These are phyloP conservation scores for Lagenaria siceraria DNA, from an alignment of 306 rosid genomes.

Conservation along the genomic window DNA sequence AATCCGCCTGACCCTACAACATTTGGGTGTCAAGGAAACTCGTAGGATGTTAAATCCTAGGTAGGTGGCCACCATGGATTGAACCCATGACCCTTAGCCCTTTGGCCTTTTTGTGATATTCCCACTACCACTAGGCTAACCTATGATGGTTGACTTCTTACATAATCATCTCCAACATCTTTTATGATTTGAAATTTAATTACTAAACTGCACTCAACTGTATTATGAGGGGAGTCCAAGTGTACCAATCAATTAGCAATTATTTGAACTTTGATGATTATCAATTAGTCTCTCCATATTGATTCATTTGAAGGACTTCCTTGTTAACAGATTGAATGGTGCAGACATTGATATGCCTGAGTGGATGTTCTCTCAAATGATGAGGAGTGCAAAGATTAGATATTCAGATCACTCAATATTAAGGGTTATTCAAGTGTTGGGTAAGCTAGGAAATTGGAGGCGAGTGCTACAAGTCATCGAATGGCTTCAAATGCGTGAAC, in stretches of 20 bases:
- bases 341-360: conserved; percentile 73
- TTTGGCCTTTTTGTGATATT: no score
- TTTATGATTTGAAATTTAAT: neutral
- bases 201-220: neutral
- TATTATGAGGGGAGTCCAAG: neutral
- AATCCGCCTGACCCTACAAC: no score
- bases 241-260: neutral
- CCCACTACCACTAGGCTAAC: no score
- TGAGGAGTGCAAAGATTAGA: conserved; percentile 77
- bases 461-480: conserved; percentile 82
- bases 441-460: conserved; percentile 81
- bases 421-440: conserved; percentile 71
- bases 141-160: no score
- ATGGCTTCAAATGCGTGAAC: conserved; percentile 91
- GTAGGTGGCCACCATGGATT: no score
- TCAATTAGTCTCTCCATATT: conserved; percentile 7
- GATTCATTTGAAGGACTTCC: conserved; percentile 16
- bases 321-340: conserved; percentile 74
- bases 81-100: no score
- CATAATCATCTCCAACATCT: neutral
- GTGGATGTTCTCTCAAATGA: conserved; percentile 84
- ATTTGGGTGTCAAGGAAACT: no score
- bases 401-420: conserved; percentile 72
- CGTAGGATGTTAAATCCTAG: no score
- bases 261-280: neutral